These are phyloP conservation scores for Aspergillus jensenii DNA, from an alignment of 2,329 filamentous ascomycete genomes.

Conservation along the genomic window DNA sequence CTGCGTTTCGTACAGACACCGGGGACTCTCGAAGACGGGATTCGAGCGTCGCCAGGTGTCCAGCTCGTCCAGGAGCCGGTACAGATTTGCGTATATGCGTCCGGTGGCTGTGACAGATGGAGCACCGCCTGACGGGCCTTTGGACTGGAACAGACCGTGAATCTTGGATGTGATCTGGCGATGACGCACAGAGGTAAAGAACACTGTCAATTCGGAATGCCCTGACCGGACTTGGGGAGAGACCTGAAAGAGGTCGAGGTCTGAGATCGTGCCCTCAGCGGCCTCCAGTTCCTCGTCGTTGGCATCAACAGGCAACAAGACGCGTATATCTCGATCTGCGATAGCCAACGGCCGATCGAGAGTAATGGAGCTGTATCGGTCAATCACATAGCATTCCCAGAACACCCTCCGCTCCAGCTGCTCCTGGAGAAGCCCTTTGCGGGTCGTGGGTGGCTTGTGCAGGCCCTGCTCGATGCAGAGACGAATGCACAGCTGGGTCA, in stretches of 20 bases:
- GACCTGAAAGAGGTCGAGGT: conserved; percentile 16
- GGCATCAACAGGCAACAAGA: conserved; percentile 37
- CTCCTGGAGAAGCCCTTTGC: conserved; percentile 27
- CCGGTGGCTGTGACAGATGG: conserved; percentile 11
- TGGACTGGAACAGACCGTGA: conserved; percentile 15
- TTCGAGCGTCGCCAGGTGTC: conserved; percentile 36
- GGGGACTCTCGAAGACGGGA: conserved; percentile 34
- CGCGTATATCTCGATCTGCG: conserved; percentile 39
- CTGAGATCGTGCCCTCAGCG: conserved; percentile 13
- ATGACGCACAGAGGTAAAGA: conserved; percentile 40
- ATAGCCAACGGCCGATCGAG: conserved; percentile 46
- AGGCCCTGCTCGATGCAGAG: conserved; percentile 43
- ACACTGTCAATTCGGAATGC: conserved; percentile 37
- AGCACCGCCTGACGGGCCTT: background rate
- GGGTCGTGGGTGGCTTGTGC: conserved; percentile 20
- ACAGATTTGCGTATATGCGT: conserved; percentile 19
- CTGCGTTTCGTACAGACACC: conserved; percentile 44
- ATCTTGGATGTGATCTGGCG: conserved; percentile 42
- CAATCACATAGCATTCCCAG: conserved; percentile 49
- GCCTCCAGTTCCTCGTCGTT: conserved; percentile 34
- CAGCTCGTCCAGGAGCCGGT: conserved; percentile 35
- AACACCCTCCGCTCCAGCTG: conserved; percentile 44
- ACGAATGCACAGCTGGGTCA: conserved; percentile 41
- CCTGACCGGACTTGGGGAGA: background rate
- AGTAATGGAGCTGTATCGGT: conserved; percentile 46